Evolutionary conservation across 2,329 filamentous ascomycete genomes (phyloP).

Genomic region (Alternaria sp.): DNA sequence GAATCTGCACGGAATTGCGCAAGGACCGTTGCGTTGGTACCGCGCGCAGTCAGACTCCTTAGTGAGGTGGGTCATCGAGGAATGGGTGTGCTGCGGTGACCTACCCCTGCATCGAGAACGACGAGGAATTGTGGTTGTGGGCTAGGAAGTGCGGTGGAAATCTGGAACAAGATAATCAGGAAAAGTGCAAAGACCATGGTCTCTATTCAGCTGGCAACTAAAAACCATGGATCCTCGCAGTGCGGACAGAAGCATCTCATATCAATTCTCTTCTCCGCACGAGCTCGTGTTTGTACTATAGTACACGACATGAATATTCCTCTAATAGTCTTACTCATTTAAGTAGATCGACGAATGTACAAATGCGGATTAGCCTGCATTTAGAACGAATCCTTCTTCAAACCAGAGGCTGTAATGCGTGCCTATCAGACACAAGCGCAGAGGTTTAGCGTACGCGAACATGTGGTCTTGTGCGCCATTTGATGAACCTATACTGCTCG

Average conservation of each 20-base stretch:
- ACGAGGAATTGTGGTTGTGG: slow-evolving; percentile 7
- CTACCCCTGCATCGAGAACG: slow-evolving; percentile 26
- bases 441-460: neutral
- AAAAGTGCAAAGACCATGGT: slow-evolving; percentile 12
- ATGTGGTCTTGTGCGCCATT: neutral
- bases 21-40: slow-evolving; percentile 21
- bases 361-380: neutral
- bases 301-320: neutral
- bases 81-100: slow-evolving; percentile 23
- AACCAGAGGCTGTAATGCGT: neutral
- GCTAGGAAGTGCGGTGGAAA: slow-evolving; percentile 10
- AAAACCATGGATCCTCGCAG: neutral
- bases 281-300: neutral
- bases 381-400: neutral
- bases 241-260: neutral
- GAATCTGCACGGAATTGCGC: slow-evolving; percentile 16
- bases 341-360: neutral
- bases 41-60: slow-evolving; percentile 18
- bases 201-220: neutral
- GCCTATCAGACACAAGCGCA: neutral
- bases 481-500: neutral
- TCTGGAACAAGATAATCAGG: neutral
- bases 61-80: slow-evolving; percentile 26
- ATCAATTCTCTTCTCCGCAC: neutral
- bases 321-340: neutral